Evolutionary conservation across 2,329 filamentous ascomycete species (phyloP).

Genomic region (Apiospora kogelbergensis): DNA sequence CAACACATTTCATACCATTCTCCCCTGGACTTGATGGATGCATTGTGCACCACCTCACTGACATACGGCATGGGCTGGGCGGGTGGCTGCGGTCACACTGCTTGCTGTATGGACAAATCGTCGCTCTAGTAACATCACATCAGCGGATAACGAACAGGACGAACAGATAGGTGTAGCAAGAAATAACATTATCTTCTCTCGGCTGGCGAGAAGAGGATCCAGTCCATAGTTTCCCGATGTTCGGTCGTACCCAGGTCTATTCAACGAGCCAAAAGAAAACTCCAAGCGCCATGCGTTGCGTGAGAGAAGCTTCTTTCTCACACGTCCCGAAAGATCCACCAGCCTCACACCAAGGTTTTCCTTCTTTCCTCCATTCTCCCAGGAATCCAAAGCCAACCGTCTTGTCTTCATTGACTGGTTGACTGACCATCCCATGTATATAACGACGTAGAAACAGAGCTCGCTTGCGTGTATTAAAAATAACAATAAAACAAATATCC

Average conservation of each 20-base stretch:
- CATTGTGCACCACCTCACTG: too few species aligned
- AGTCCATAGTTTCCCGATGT: not conserved
- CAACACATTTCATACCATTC: not conserved
- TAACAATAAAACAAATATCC: constrained; percentile 1
- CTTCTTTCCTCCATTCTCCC: not conserved
- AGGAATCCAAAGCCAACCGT: not conserved
- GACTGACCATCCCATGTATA: not conserved
- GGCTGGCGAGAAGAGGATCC: not conserved
- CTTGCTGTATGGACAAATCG: too few species aligned
- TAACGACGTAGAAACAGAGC: not conserved
- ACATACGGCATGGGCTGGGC: too few species aligned
- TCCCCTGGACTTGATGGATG: too few species aligned
- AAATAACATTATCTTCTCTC: constrained; percentile 1
- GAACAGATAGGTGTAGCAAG: not conserved
- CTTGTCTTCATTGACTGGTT: not conserved
- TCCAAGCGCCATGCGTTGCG: constrained; percentile 1
- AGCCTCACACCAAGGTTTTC: not conserved
- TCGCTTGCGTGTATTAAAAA: constrained; percentile 6
- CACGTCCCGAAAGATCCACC: not conserved
- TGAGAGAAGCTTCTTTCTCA: not conserved
- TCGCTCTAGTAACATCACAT: not conserved
- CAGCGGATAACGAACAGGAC: not conserved
- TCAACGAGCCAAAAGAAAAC: not conserved
- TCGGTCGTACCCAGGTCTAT: not conserved
- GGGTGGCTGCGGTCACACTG: too few species aligned